Evolutionary conservation across 208 protist species (phyloP), one percentile per base, ranked within the genome.

Genomic region (Trypanosoma cruzi): DNA sequence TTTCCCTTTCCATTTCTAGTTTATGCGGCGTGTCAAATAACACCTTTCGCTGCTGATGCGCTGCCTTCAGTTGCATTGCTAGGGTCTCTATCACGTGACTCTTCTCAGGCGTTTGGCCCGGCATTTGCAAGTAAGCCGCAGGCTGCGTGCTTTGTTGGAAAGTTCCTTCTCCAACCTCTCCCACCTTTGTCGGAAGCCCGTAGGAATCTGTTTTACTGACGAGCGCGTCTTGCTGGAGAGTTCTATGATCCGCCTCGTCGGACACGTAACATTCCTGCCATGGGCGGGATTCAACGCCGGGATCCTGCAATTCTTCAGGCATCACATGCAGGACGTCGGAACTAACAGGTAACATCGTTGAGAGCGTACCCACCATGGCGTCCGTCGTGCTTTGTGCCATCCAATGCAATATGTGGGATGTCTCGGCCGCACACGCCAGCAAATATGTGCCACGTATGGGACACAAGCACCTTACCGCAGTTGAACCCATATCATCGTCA

Each of bases 381-480:
- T n/a, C 6, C 4, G 48, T 4, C 29, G 42, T 67, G 40, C 0
- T 20, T 18, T 31, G 8, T 36, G 6, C 14, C 24, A 20, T 44
- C 57, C 58, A 73, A 48, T 42, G 68, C 28, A 74, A 29, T 32
- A 74, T 61, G 44, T 55, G 37, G 10, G 52, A 62, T 49, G 6
- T 53, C 8, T 60, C 40, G 5, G 60, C 44, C 8, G 24, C 60
- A 42, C 68, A 74, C 1, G 50, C 60, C 50, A 66, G 2, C 20
- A 73, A 10, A 34, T 44, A 22, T 18, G 22, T 52, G 28, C 44
- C 52, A 55, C 32, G 18, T 28, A 74, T 22, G 5, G 49, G 48
- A 55, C 60, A 60, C 20, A 68, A 8, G 55, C 28, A 56, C 36
- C 49, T 8, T 22, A 54, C 18, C 7, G 24, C 26, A 20, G 13